Conservation (phyloP, 2,329 filamentous ascomycete species). For the Cercospora sp. region DNA sequence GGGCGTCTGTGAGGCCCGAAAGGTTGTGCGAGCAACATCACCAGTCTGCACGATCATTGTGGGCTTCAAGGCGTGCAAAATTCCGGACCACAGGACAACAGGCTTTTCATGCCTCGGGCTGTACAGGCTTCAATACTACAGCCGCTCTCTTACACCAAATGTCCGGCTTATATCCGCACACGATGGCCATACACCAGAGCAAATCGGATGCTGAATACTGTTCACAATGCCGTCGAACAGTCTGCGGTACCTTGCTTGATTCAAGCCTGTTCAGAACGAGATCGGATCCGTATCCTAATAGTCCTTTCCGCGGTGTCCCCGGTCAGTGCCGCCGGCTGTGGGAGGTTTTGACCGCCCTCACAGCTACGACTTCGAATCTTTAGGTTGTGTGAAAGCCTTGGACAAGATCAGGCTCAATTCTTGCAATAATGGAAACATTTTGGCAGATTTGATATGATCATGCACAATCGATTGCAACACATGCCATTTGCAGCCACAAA, state of each 20-base stretch:
- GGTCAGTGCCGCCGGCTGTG: not conserved
- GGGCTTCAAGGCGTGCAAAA: not conserved
- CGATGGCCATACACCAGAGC: not conserved
- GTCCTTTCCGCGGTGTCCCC: not conserved
- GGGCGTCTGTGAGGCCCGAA: not conserved
- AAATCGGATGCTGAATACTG: not conserved
- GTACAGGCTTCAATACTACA: not conserved
- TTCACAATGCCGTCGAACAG: not conserved
- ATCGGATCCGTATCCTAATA: not conserved
- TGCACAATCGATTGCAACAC: not conserved
- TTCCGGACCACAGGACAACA: not conserved
- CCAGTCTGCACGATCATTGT: not conserved
- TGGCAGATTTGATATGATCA: too few relatives aligned
- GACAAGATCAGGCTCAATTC: too few relatives aligned
- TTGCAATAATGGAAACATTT: too few relatives aligned
- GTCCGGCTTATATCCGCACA: not conserved
- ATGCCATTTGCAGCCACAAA: not conserved
- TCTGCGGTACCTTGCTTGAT: too few relatives aligned
- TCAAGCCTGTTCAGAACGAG: not conserved
- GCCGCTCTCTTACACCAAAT: not conserved
- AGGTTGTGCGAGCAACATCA: not conserved
- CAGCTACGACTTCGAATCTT: not conserved
- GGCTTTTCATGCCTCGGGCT: not conserved
- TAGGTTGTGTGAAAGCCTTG: not conserved
- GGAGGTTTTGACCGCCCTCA: not conserved